Base-by-base conservation (phyloP, 768 basidiomycete species). In the Leucocoprinus leucothites region DNA sequence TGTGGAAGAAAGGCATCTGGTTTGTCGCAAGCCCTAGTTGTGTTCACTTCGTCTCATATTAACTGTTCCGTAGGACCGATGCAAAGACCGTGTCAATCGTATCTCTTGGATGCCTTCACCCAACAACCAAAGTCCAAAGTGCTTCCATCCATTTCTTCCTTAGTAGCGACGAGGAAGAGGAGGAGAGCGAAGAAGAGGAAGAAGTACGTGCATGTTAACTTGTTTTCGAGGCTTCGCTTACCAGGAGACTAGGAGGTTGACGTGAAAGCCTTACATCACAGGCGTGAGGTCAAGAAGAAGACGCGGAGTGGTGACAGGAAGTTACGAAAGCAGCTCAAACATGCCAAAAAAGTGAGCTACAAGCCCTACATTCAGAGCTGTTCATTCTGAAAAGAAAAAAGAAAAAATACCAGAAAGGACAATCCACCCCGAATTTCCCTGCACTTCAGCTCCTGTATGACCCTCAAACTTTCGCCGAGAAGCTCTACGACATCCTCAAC, bases 101-200 rank as follows among this genome's bases (percentile, higher is more conserved):
- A 60, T 84, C 92, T 0, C 76, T 92, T 38, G 96, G 92, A 5
- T 96, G 94, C 69, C 91, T 94, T 66, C 96, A 99, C 68, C 94
- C 97, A 21, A 82, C 87, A 38, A 78, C 86, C 51, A 98, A 98
- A 71, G 97, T 98, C 0, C 95, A 98, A 68, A 92, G 85, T 57
- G 94, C 94, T 1, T 91, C 94, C 1, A 72, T 95, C 14, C 94
- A 98, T 72, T 99, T 98, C 75, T 99, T 98, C 77, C 82, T 99
- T n/a, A 92, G 92, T 3, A 84, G 80, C 53, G 91, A 92, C 41
- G 85, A 92, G 19, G 85, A 86, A 18, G 79, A 80, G 51, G 85
- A 84, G 38, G 85, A 88, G 57, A 86, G 82, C 42, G 86, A 87
- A 43, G 82, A 87, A 1, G 90, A 89, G 59, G 87, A 87, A 40